Evolutionary conservation across 179 eudicot species (phyloP), one percentile per base, ranked within the genome.

Genomic region (Beta lomatogona): DNA sequence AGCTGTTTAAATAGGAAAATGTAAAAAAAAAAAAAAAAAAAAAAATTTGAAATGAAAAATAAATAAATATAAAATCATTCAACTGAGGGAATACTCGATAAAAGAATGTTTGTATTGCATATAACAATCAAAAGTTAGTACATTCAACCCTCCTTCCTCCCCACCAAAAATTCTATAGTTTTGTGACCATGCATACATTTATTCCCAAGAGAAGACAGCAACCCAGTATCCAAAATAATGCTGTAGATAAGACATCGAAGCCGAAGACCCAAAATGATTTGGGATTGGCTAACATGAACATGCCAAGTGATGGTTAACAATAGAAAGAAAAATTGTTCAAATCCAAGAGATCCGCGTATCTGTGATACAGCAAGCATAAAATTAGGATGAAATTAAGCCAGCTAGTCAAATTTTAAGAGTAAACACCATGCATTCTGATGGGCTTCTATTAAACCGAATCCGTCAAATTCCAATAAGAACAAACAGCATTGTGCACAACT

Each of bases 1-100:
- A 85, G 93, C 99, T 96, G 84, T 74, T 73, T 16, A 4, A 77
- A 78, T 70, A 21, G 55, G 8, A 41, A 31, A 41, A 19, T n/a
- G 73, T 22, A 21, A 84, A 45, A 45, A 61, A 64, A 48, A 72
- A 63, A 68, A 8, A 31, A 83, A 44, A 44, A 60, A 71, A 46
- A 76, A 61, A 58, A 77, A 75, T 4, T 36, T 36, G 41, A 36
- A 36, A 36, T 36, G 41, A 36, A 36, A 36, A 36, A 36, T 36
- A 36, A 36, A 36, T 36, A 36, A 3, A 36, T 36, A 36, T 36
- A 36, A 12, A 48, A 71, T 15, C 16, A 63, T 25, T 57, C 46
- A 52, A 73, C 41, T 28, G 13, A 2, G 31, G 52, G 76, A 54
- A 54, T 46, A 83, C 61, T 52, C 6, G 57, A 71, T 25, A n/a